Evolutionary conservation across 2,329 filamentous ascomycete species (phyloP).

Genomic region (Camptophora hylomeconis): DNA sequence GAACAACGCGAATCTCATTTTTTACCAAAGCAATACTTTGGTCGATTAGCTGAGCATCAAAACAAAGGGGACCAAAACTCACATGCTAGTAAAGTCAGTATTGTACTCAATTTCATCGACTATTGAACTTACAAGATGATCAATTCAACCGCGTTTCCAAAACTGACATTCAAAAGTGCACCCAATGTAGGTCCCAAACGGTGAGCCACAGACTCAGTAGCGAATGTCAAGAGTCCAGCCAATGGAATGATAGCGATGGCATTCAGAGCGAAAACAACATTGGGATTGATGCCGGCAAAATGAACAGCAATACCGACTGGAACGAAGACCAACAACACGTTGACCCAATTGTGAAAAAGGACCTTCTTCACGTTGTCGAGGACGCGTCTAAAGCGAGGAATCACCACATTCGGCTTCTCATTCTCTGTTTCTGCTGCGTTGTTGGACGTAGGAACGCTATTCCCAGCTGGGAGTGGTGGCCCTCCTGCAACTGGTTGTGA

Average conservation of each 20-base stretch:
- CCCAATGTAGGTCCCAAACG: constrained; percentile 70
- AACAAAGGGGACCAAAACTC: constrained; percentile 15
- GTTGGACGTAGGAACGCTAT: neutral
- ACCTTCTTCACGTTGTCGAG: constrained; percentile 44
- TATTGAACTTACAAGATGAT: constrained; percentile 37
- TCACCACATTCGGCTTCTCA: constrained; percentile 8
- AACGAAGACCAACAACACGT: constrained; percentile 64
- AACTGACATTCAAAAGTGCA: constrained; percentile 77
- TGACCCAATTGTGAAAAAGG: constrained; percentile 72
- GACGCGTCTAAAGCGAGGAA: constrained; percentile 7
- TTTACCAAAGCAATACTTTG: constrained; percentile 63
- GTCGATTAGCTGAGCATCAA: too few relatives aligned
- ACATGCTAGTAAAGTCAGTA: constrained; percentile 27
- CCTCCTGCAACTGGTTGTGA: constrained; percentile 1
- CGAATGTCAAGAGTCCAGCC: constrained; percentile 75
- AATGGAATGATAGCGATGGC: constrained; percentile 87
- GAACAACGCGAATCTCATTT: constrained; percentile 67
- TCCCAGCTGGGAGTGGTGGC: constrained; percentile 2
- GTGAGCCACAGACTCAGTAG: constrained; percentile 72
- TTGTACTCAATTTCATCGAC: neutral
- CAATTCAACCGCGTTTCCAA: constrained; percentile 81
- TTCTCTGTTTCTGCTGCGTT: constrained; percentile 4
- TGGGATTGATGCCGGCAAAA: constrained; percentile 45
- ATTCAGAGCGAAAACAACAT: constrained; percentile 72
- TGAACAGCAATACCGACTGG: constrained; percentile 68